Base-by-base conservation (phyloP, 2,329 filamentous ascomycete species). In the Sclerotinia spermophila region DNA sequence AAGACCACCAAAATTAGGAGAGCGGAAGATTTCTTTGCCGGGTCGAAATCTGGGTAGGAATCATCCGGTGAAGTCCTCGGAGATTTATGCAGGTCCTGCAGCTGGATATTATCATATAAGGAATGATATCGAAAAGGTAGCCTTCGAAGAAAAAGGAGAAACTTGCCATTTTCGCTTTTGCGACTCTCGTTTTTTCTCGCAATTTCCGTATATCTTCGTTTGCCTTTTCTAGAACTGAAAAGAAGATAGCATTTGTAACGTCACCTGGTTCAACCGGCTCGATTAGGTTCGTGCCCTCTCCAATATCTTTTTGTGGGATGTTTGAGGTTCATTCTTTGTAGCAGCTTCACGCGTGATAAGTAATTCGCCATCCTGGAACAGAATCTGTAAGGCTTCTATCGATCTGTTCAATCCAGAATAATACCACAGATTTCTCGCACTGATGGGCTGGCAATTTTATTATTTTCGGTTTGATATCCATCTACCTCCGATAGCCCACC, bases 171-270 rank as follows among this genome's bases (percentile, higher is more conserved):
- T 81, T 89, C 77, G 80, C 86, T 75, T 90, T 87, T 2, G 84
- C 82, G 5, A 87, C 93, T 82, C 97, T 86, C 4, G 96, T 94
- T 80, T 98, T 94, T 35, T 94, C 93, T 13, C 94, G 90, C 70
- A 99, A 84, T 80, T 97, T 98, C 77, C 97, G 94, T 44, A 99
- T 93, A 77, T 98, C 96, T 79, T 98, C 98, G 81, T 99, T 99
- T 68, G 96, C 95, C 80, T 97, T 98, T 77, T 98, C 95, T n/a
- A 99, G 85, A 27, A 98, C 94, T 0, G 95, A 94, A 62, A 97
- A 99, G 51, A 93, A 89, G 81, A 99, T 98, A n/a, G n/a, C n/a
- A 73, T 89, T 94, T 45, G 96, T 96, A 83, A 99, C 98, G 78
- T 99, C 96, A 79, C 99, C 96, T 0, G 90, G 86, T 45, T 89